Evolutionary conservation across 805 yeast species (phyloP).

Genomic region (Sungouiozyma ichnusensis): DNA sequence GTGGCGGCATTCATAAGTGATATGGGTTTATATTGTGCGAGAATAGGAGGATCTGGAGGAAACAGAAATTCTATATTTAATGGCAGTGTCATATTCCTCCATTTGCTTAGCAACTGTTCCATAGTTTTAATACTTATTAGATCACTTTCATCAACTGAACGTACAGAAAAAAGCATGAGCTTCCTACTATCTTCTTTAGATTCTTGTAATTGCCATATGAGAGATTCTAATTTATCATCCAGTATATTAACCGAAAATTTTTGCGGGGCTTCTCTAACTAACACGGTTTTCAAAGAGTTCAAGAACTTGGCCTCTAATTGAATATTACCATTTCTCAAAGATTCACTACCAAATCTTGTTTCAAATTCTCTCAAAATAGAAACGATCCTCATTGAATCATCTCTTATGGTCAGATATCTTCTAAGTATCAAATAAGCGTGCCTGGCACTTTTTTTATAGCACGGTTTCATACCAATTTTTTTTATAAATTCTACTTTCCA

Average conservation of each 20-base stretch:
- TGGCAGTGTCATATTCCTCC: conserved; percentile 12
- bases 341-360: background rate
- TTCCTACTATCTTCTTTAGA: conserved; percentile 4
- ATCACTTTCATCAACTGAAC: conserved; percentile 6
- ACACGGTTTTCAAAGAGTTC: conserved; percentile 5
- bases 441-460: conserved; percentile 14
- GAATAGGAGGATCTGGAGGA: background rate
- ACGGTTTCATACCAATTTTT: conserved; percentile 14
- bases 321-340: conserved; percentile 8
- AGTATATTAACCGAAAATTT: conserved; percentile 5
- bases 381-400: conserved; percentile 8
- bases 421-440: conserved; percentile 15
- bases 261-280: conserved; percentile 7
- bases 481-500: conserved; percentile 22
- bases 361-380: conserved; percentile 7
- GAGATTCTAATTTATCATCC: conserved; percentile 1
- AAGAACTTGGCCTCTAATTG: conserved; percentile 10
- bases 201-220: conserved; percentile 4
- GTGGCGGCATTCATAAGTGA: background rate
- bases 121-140: conserved; percentile 10
- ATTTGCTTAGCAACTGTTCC: conserved; percentile 11
- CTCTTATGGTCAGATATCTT: conserved; percentile 11
- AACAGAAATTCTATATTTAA: conserved; percentile 9
- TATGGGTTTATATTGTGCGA: conserved; percentile 9
- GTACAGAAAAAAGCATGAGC: background rate